These are phyloP conservation scores for Mycena citricolor DNA, from an alignment of 1,284 basidiomycete genomes.

Conservation along the genomic window DNA sequence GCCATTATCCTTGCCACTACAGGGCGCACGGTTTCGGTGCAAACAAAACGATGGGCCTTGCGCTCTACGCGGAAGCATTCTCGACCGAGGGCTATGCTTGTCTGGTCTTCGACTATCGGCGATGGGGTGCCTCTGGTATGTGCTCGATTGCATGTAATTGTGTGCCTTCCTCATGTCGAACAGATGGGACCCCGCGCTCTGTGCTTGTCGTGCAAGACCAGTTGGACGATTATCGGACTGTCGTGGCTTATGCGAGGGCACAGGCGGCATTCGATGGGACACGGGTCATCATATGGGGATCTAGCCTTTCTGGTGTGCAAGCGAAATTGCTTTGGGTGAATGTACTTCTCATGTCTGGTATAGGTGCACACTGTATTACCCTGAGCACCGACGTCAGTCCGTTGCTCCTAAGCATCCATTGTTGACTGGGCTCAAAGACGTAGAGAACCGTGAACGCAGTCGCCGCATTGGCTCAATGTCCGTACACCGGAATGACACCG, in stretches of 20 bases:
- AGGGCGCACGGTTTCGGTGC: slow-evolving; percentile 38
- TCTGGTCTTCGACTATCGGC: slow-evolving; percentile 40
- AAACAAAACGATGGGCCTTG: slow-evolving; percentile 36
- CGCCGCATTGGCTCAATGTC: slow-evolving; percentile 14
- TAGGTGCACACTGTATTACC: slow-evolving; percentile 38
- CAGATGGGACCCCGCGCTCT: slow-evolving; percentile 36
- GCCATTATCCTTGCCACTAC: background rate
- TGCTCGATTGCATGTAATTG: background rate
- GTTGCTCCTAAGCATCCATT: background rate
- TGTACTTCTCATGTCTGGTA: background rate
- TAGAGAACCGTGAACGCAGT: slow-evolving; percentile 15
- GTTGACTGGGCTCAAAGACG: background rate
- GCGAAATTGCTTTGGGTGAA: slow-evolving; percentile 11
- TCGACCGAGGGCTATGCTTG: slow-evolving; percentile 34
- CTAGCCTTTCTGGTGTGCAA: slow-evolving; percentile 32
- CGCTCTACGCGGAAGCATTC: slow-evolving; percentile 36
- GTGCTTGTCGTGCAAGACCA: slow-evolving; percentile 36
- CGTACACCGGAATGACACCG: slow-evolving; percentile 15
- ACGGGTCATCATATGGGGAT: slow-evolving; percentile 37
- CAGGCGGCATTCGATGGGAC: slow-evolving; percentile 34
- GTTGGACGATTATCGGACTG: slow-evolving; percentile 40
- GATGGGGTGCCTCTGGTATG: slow-evolving; percentile 39
- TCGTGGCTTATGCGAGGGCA: slow-evolving; percentile 35
- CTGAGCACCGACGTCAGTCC: slow-evolving; percentile 34
- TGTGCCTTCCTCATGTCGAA: background rate